A percentile compares a stretch with the other conserved stretches of the same genome.
phyloP scores from a whole-genome alignment of 495 filamentous ascomycete genomes.

The Podospora didyma region DNA sequence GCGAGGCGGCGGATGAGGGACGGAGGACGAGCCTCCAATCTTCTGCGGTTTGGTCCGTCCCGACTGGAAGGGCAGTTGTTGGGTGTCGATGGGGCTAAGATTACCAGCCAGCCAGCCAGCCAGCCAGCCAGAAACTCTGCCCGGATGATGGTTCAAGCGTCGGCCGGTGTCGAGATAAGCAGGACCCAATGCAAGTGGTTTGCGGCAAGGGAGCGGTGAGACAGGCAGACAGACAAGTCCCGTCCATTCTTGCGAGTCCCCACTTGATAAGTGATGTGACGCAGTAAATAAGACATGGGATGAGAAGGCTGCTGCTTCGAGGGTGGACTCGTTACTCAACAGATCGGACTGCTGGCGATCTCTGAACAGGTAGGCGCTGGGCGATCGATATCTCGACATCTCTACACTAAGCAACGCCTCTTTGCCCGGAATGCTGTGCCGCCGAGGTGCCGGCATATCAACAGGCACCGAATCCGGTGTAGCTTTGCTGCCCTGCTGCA shows the following conservation, averaged over 20 bases:
- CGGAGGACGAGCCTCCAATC: background rate
- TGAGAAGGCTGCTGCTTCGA: background rate
- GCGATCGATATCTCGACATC: constrained; percentile 6
- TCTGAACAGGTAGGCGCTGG: background rate
- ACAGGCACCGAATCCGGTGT: background rate
- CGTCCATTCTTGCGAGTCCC: too few relatives aligned
- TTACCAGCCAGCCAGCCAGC: background rate
- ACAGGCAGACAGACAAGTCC: too few relatives aligned
- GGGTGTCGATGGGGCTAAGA: background rate
- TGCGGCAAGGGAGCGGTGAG: background rate
- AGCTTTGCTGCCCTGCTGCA: constrained; percentile 1
- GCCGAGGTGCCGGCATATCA: constrained; percentile 8
- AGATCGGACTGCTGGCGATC: background rate
- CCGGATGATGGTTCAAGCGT: too few relatives aligned
- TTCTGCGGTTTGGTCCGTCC: background rate
- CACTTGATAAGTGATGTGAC: too few relatives aligned
- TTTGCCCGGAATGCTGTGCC: constrained; percentile 8
- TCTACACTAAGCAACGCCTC: background rate
- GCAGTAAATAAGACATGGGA: background rate
- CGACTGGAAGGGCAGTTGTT: background rate
- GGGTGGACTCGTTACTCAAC: background rate
- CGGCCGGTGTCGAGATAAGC: too few relatives aligned
- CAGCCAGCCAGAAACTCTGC: too few relatives aligned
- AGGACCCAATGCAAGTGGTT: background rate
- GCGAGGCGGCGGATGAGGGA: too few relatives aligned